Conservation (phyloP, 1,284 basidiomycete genomes). For the Exobasidium cylindrosporum region DNA sequence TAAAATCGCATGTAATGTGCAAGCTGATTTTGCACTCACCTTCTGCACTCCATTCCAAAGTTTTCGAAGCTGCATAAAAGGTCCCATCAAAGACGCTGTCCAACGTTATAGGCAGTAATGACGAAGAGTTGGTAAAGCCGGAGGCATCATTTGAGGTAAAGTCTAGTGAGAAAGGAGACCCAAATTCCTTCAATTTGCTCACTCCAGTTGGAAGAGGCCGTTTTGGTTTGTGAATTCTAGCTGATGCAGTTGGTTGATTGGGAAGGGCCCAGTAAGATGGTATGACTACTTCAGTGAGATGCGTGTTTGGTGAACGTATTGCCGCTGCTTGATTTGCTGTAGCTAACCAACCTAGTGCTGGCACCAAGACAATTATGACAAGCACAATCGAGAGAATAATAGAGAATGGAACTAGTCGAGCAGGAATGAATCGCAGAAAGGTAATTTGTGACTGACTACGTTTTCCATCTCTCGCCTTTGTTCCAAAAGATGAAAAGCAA, state of each 20-base stretch:
- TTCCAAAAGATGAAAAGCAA: not conserved
- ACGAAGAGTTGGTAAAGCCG: not conserved
- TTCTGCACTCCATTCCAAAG: slow-evolving; percentile 22
- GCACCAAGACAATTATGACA: slow-evolving; percentile 6
- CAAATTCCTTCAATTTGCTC: slow-evolving; percentile 1
- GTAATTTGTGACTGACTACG: too few species aligned
- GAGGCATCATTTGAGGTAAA: not conserved
- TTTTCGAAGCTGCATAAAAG: not conserved
- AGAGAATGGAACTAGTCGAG: not conserved
- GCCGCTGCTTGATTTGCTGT: not conserved
- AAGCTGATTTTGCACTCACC: slow-evolving; percentile 11
- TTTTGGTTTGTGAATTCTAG: slow-evolving; percentile 3
- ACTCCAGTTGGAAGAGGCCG: slow-evolving; percentile 4
- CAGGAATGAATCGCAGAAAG: not conserved
- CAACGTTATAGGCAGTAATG: slow-evolving; percentile 34
- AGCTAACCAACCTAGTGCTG: slow-evolving; percentile 16
- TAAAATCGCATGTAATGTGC: not conserved
- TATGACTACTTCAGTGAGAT: slow-evolving; percentile 1
- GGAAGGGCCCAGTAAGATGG: slow-evolving; percentile 4
- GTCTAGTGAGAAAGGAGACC: not conserved
- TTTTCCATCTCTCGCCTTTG: too few species aligned
- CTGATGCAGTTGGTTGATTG: not conserved
- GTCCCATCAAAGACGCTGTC: slow-evolving; percentile 39
- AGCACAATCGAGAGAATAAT: not conserved
- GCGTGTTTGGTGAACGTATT: not conserved